phyloP scores from a whole-genome alignment of 1,139 yeast species.

The Pichia sp. region DNA sequence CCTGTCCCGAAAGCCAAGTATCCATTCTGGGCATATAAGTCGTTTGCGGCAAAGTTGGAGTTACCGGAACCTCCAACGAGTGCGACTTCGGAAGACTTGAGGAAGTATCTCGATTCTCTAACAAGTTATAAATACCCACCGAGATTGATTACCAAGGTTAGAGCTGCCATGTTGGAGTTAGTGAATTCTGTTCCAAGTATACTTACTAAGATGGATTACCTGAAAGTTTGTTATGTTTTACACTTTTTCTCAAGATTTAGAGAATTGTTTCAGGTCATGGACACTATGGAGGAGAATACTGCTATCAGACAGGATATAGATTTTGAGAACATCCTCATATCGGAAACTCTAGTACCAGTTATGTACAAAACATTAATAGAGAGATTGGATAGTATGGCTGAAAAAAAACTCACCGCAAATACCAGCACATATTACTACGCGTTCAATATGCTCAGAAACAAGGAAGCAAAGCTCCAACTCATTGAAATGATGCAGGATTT shows the following conservation, averaged over 20 bases:
- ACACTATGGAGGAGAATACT: slow-evolving; percentile 17
- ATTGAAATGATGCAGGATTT: slow-evolving; percentile 19
- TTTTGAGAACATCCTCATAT: slow-evolving; percentile 21
- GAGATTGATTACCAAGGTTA: slow-evolving; percentile 7
- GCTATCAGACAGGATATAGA: slow-evolving; percentile 20
- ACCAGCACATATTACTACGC: slow-evolving; percentile 23
- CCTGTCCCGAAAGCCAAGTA: too few species aligned
- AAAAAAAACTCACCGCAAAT: slow-evolving; percentile 14
- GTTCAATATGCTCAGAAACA: slow-evolving; percentile 15
- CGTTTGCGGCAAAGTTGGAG: too few species aligned
- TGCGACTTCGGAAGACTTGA: neutral
- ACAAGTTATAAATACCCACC: slow-evolving; percentile 15
- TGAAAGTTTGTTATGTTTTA: slow-evolving; percentile 15
- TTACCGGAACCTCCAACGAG: too few species aligned
- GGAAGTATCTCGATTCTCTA: slow-evolving; percentile 2
- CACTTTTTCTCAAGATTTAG: slow-evolving; percentile 16
- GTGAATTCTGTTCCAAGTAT: slow-evolving; percentile 2
- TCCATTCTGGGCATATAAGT: too few species aligned
- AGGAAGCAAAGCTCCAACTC: slow-evolving; percentile 15
- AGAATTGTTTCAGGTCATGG: slow-evolving; percentile 13
- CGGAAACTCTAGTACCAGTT: slow-evolving; percentile 12
- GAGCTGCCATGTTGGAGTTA: slow-evolving; percentile 9
- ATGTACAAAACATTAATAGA: slow-evolving; percentile 14
- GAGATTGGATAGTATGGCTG: slow-evolving; percentile 14
- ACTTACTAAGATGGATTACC: slow-evolving; percentile 16